Conservation (phyloP, 2,329 filamentous ascomycete genomes). For the Blastomyces percursus region DNA sequence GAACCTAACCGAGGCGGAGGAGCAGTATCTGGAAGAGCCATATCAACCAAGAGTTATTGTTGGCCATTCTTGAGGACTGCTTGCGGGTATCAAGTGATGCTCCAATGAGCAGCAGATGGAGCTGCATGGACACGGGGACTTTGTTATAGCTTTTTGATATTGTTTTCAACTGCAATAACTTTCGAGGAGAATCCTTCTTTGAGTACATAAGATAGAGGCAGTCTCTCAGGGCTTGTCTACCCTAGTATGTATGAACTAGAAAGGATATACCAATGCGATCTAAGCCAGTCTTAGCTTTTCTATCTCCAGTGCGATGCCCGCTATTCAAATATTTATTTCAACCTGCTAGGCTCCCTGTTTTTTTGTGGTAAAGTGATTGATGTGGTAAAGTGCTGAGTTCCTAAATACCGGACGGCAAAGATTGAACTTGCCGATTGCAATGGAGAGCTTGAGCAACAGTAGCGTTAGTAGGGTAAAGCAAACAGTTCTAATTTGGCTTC, state of each 20-base stretch:
- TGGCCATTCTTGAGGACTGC: background rate
- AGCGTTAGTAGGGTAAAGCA: no score
- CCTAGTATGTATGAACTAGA: no score
- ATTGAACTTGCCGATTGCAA: background rate
- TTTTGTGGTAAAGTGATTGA: background rate
- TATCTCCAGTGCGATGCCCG: background rate
- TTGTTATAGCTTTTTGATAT: background rate
- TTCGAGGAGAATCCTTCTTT: background rate
- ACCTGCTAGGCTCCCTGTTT: background rate
- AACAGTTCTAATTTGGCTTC: no score
- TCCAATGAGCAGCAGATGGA: background rate
- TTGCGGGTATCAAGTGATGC: background rate
- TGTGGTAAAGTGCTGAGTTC: background rate
- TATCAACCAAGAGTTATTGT: slow-evolving; percentile 22
- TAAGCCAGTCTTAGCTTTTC: background rate
- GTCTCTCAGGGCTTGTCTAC: no score
- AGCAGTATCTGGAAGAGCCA: slow-evolving; percentile 41
- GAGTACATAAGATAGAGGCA: no score
- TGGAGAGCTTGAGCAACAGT: no score
- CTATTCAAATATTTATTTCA: background rate
- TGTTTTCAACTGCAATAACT: background rate
- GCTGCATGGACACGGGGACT: background rate
- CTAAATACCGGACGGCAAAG: background rate
- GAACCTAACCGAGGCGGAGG: slow-evolving; percentile 38
- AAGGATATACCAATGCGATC: no score